Percentiles rank a stretch among this genome's conserved stretches.
phyloP scores from a whole-genome alignment of 306 rosid species.

The Sicyos edulis region DNA sequence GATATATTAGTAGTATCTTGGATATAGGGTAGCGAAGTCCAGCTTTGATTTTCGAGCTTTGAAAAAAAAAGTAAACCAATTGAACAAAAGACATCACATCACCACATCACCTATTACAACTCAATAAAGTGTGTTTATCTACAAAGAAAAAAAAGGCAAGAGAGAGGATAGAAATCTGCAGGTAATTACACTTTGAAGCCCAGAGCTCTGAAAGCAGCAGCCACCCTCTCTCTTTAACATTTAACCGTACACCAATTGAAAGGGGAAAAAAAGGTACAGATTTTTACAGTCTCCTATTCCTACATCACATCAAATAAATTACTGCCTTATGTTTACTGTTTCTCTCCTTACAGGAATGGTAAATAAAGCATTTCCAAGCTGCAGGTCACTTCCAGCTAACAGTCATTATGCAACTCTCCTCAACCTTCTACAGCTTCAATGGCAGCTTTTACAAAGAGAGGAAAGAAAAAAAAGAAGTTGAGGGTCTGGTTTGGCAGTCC shows the following conservation, averaged over 20 bases:
- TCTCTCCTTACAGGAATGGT: background rate
- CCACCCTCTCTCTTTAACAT: background rate
- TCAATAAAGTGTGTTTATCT: constrained; percentile 17
- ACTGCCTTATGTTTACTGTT: constrained; percentile 13
- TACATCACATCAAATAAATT: background rate
- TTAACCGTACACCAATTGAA: background rate
- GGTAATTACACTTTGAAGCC: background rate
- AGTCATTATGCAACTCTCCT: constrained; percentile 16
- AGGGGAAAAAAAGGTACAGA: background rate
- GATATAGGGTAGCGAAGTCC: no score
- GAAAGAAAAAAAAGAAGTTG: background rate
- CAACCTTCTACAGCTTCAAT: constrained; percentile 18
- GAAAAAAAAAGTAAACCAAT: background rate
- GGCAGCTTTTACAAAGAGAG: constrained; percentile 7
- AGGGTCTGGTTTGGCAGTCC: background rate
- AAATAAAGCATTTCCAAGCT: constrained; percentile 16
- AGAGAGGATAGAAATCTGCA: background rate
- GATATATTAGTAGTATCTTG: no score
- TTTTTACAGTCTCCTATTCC: constrained; percentile 9
- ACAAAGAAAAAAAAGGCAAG: background rate
- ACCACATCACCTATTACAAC: background rate
- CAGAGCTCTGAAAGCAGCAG: constrained; percentile 7
- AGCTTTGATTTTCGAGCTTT: no score
- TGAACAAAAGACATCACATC: background rate
- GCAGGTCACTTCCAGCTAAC: constrained; percentile 21